Evolutionary conservation across 768 basidiomycete species (phyloP).

Genomic region (Hydnum rufescens): DNA sequence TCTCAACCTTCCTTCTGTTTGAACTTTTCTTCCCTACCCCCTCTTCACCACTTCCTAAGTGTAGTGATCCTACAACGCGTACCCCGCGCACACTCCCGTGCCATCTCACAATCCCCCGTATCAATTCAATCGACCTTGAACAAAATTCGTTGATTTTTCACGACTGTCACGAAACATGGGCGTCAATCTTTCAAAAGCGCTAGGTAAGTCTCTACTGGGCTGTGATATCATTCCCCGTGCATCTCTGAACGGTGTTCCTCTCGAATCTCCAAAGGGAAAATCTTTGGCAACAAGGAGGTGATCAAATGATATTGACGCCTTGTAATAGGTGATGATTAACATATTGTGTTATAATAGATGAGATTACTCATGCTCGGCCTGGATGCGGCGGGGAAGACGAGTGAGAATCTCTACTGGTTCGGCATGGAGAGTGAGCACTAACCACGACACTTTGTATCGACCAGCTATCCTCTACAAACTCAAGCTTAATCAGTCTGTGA

Average conservation of each 20-base stretch:
- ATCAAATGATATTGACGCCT: not conserved
- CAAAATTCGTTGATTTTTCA: no score
- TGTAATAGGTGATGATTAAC: not conserved
- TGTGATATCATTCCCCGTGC: not conserved
- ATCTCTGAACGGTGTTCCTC: not conserved
- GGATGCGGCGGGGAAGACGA: constrained; percentile 26
- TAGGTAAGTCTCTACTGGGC: constrained; percentile 8
- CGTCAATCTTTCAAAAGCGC: constrained; percentile 12
- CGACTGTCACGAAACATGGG: constrained; percentile 7
- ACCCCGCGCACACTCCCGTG: no score
- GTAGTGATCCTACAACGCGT: no score
- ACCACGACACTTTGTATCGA: not conserved
- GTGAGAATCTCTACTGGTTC: not conserved
- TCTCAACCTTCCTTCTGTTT: no score
- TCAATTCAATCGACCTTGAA: no score
- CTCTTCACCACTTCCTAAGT: no score
- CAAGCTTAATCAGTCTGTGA: constrained; percentile 22
- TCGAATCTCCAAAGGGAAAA: constrained; percentile 3
- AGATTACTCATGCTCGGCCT: constrained; percentile 19
- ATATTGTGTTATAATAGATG: constrained; percentile 3
- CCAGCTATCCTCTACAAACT: constrained; percentile 26
- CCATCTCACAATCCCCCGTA: no score
- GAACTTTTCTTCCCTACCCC: no score
- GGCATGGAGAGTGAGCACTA: not conserved
- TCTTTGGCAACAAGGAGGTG: constrained; percentile 11